Evolutionary conservation across 2,329 filamentous ascomycete species (phyloP), one percentile per base, ranked within the genome.

Genomic region (Phyllosticta citrichinensis): DNA sequence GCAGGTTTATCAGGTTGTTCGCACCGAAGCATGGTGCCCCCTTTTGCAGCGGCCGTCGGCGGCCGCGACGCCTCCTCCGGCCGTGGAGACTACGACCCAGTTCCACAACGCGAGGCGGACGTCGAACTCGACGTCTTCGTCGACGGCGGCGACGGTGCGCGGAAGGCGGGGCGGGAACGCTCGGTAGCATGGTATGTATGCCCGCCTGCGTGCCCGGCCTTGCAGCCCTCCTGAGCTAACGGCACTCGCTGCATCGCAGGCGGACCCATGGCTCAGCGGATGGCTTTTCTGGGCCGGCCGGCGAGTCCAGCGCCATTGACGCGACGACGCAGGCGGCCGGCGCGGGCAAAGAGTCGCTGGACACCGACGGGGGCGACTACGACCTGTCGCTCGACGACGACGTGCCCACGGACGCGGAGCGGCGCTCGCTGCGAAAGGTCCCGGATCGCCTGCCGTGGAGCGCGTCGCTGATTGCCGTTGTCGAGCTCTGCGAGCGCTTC

Each of bases 401-500:
- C n/a, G 69, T 70, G 62, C 77, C 77, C 1, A 76, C 73, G 20
- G 73, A 74, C 4, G 71, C 76, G 33, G 77, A 80, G 64, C 71
- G 71, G 63, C 67, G 66, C 51, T 76, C 73, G 0, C 70, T 80
- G 25, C 69, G 77, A 58, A 74, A 75, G 62, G 72, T 80, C n/a
- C 74, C 76, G 54, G 78, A 80, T 66, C 71, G 73, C 53, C 69
- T 80, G 3, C 78, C 78, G 53, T 75, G 74, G 65, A 71, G 73
- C 22, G 77, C 77, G 25, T 80, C 77, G 65, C 65, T 80, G 19
- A 75, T 80, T 57, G 77, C 77, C n/a, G 66, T 79, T 25, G 76
- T 80, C 56, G 78, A 80, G 66, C 68, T 80, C 2, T 79, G 76
- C 68, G 78, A 80, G 66, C 74, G 78, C 5, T 80, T 79, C 66